phyloP scores from a whole-genome alignment of 2,329 filamentous ascomycete species.

The Dactylellina parvicollis region DNA sequence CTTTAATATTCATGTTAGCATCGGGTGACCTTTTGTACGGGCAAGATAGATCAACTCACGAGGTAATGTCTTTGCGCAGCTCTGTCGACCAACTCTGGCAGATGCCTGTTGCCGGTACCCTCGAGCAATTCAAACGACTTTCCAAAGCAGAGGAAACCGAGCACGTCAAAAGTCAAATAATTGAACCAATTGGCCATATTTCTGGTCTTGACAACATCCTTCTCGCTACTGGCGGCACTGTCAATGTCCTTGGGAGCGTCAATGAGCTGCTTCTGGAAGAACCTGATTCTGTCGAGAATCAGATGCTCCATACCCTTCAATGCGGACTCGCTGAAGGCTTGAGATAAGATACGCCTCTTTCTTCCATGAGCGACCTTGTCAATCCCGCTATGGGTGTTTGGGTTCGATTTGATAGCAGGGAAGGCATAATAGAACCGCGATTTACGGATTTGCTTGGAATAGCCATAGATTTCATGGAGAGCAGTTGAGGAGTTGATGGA shows the following conservation, averaged over 20 bases:
- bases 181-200: conserved; percentile 68
- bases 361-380: conserved; percentile 75
- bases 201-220: conserved; percentile 68
- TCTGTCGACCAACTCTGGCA: conserved; percentile 62
- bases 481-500: conserved; percentile 58
- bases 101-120: conserved; percentile 64
- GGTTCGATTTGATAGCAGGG: conserved; percentile 62
- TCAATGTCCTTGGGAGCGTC: conserved; percentile 64
- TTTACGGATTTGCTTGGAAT: conserved; percentile 65
- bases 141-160: conserved; percentile 66
- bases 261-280: conserved; percentile 71
- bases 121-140: conserved; percentile 66
- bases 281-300: conserved; percentile 72
- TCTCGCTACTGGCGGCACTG: conserved; percentile 60
- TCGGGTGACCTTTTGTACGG: neutral
- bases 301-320: conserved; percentile 75
- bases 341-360: conserved; percentile 75
- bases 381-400: conserved; percentile 75
- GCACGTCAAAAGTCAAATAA: conserved; percentile 64
- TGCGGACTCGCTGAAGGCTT: conserved; percentile 75
- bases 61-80: conserved; percentile 64
- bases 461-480: conserved; percentile 65
- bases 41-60: conserved; percentile 58
- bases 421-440: conserved; percentile 65
- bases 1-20: conserved; percentile 61